Conservation (phyloP, 805 yeast species). For the Saccharomycopsis babjevae region DNA sequence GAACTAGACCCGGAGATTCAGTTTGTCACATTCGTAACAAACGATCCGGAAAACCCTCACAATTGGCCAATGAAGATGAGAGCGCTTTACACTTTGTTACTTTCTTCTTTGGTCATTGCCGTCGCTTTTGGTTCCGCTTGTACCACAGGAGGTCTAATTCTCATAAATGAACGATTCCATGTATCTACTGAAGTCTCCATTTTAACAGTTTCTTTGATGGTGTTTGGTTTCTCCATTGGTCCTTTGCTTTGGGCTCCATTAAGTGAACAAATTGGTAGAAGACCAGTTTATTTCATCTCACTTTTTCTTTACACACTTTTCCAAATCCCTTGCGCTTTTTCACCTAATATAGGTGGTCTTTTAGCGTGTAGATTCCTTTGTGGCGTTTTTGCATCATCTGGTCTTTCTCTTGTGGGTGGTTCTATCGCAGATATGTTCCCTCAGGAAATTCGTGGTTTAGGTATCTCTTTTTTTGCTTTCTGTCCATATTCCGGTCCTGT, state of each 20-base stretch:
- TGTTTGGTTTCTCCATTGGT: slow-evolving; percentile 77
- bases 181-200: slow-evolving; percentile 75
- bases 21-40: slow-evolving; percentile 69
- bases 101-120: slow-evolving; percentile 67
- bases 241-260: slow-evolving; percentile 87
- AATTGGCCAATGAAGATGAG: slow-evolving; percentile 57
- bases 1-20: slow-evolving; percentile 41
- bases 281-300: slow-evolving; percentile 72
- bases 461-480: slow-evolving; percentile 84
- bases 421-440: slow-evolving; percentile 83
- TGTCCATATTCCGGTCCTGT: slow-evolving; percentile 94
- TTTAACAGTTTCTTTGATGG: slow-evolving; percentile 78
- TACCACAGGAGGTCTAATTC: slow-evolving; percentile 74
- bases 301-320: slow-evolving; percentile 65
- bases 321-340: slow-evolving; percentile 79
- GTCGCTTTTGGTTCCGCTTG: slow-evolving; percentile 93
- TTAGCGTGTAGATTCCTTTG: slow-evolving; percentile 77
- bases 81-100: slow-evolving; percentile 58
- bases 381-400: slow-evolving; percentile 80
- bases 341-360: slow-evolving; percentile 73
- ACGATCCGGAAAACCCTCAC: slow-evolving; percentile 85
- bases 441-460: slow-evolving; percentile 72
- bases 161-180: slow-evolving; percentile 52
- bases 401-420: slow-evolving; percentile 81
- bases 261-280: slow-evolving; percentile 76